These are phyloP conservation scores for Echites panduratus DNA, from an alignment of 257 asterid species.

Conservation along the genomic window DNA sequence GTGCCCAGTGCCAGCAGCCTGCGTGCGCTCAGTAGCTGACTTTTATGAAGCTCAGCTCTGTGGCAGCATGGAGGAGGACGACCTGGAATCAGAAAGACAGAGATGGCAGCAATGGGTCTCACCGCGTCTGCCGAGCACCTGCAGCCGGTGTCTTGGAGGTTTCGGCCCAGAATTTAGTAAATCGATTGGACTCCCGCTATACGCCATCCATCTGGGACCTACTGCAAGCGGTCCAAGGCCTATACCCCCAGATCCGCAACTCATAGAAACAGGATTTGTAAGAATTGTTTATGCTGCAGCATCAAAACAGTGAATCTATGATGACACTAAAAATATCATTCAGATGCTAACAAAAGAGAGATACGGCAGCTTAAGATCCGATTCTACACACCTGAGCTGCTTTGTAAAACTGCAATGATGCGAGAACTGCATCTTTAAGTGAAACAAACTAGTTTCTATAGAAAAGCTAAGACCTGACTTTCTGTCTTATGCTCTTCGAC, in stretches of 20 bases:
- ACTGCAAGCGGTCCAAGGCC: slow-evolving; percentile 95
- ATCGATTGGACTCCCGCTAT: slow-evolving; percentile 79
- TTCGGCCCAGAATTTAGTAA: slow-evolving; percentile 50
- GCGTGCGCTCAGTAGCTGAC: too few species aligned
- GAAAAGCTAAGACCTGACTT: too few species aligned
- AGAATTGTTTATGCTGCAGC: slow-evolving; percentile 66
- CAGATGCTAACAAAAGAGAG: slow-evolving; percentile 10
- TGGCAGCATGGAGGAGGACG: too few species aligned
- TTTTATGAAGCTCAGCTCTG: too few species aligned
- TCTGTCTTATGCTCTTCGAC: too few species aligned
- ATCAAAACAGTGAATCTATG: slow-evolving; percentile 76
- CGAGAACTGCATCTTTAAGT: slow-evolving; percentile 74
- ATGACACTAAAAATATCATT: slow-evolving; percentile 4
- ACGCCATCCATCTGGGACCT: slow-evolving; percentile 96
- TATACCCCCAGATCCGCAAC: slow-evolving; percentile 45
- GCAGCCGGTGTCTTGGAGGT: too few species aligned
- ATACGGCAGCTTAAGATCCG: slow-evolving; percentile 1
- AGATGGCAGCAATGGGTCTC: too few species aligned
- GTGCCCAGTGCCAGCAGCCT: too few species aligned
- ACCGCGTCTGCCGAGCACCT: too few species aligned
- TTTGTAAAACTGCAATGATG: slow-evolving; percentile 70
- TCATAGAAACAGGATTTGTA: slow-evolving; percentile 69
- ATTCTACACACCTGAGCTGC: slow-evolving; percentile 62
- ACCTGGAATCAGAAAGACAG: too few species aligned
- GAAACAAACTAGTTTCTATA: too few species aligned